Evolutionary conservation across 192 early-diverging fungal species (phyloP).

Genomic region (Mortierella alpina): DNA sequence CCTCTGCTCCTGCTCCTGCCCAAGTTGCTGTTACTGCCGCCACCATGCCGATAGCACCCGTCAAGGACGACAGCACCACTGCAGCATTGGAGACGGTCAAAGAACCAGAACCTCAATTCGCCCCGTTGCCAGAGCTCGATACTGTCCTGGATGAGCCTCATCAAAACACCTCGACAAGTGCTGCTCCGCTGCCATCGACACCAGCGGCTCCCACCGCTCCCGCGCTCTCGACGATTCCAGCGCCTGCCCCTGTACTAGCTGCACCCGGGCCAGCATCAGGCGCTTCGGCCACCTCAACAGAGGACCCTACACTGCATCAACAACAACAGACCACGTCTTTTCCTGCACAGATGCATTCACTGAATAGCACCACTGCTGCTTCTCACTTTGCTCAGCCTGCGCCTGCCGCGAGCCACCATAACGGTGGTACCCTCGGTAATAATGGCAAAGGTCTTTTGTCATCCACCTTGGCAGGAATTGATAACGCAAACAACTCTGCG

Average conservation of each 20-base stretch:
- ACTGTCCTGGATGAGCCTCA: slow-evolving; percentile 2
- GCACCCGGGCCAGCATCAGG: background rate
- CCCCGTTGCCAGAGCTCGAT: background rate
- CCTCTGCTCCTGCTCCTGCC: background rate
- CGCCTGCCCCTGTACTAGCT: slow-evolving; percentile 5
- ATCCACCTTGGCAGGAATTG: background rate
- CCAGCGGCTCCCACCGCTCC: slow-evolving; percentile 17
- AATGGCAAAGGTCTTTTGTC: background rate
- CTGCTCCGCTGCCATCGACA: background rate
- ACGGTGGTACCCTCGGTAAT: background rate
- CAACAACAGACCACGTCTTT: background rate
- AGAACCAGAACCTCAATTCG: slow-evolving; percentile 1
- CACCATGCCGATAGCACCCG: background rate
- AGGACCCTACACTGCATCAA: background rate
- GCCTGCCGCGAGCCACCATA: background rate
- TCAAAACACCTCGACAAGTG: background rate
- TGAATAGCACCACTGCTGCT: too few relatives aligned
- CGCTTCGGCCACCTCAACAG: background rate
- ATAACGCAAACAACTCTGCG: background rate
- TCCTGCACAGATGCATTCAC: too few relatives aligned
- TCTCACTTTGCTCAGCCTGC: background rate
- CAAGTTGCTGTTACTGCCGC: background rate
- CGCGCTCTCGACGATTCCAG: slow-evolving; percentile 8
- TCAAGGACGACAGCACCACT: background rate
- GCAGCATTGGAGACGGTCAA: slow-evolving; percentile 12